phyloP scores from a whole-genome alignment of 1,284 basidiomycete genomes.

The Moniliella sp. region DNA sequence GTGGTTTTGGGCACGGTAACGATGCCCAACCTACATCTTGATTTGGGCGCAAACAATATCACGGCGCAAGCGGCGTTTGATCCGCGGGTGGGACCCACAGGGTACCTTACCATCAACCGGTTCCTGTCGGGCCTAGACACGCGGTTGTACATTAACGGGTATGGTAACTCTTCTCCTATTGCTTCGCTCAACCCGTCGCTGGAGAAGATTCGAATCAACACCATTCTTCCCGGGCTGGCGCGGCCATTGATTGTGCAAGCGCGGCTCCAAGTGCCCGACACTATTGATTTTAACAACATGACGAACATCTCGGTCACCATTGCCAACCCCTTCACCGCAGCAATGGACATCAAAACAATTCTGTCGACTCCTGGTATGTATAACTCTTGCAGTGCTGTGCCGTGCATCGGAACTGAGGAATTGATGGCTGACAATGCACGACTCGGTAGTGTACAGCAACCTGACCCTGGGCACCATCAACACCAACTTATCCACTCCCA shows the following conservation, averaged over 20 bases:
- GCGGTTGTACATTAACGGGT: slow-evolving; percentile 2
- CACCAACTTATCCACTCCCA: slow-evolving; percentile 1
- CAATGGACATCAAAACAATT: neutral
- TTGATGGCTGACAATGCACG: too few relatives aligned
- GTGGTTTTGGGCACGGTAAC: slow-evolving; percentile 1
- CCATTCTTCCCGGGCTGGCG: slow-evolving; percentile 48
- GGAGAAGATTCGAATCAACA: neutral
- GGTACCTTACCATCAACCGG: slow-evolving; percentile 1
- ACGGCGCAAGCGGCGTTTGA: slow-evolving; percentile 1
- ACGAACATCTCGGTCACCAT: too few relatives aligned
- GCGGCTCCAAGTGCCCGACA: slow-evolving; percentile 26
- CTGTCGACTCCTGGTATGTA: too few relatives aligned
- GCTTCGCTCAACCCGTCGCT: slow-evolving; percentile 1
- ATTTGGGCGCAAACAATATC: slow-evolving; percentile 1
- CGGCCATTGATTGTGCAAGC: slow-evolving; percentile 43
- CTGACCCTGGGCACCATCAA: slow-evolving; percentile 2
- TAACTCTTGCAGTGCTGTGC: too few relatives aligned
- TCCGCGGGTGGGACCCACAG: neutral
- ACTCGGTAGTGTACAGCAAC: too few relatives aligned
- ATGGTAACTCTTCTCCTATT: slow-evolving; percentile 1
- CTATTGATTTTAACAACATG: too few relatives aligned
- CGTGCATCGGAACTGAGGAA: too few relatives aligned
- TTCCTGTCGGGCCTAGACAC: slow-evolving; percentile 1
- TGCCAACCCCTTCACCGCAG: neutral
- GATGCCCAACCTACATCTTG: slow-evolving; percentile 1